phyloP scores from a whole-genome alignment of 2,329 filamentous ascomycete species.

The Monosporascus sp. region DNA sequence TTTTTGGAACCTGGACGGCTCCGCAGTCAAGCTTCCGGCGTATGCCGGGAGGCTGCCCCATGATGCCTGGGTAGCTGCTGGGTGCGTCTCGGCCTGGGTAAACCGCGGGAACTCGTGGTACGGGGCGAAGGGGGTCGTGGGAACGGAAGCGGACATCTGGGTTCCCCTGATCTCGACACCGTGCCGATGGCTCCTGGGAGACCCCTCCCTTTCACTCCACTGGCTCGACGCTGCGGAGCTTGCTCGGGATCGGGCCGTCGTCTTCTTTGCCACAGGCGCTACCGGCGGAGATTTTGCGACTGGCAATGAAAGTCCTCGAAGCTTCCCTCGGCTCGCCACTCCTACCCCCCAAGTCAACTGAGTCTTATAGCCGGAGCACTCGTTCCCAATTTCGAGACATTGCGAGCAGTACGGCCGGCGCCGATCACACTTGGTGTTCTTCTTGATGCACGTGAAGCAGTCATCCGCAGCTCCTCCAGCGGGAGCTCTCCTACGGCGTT shows the following conservation, averaged over 20 bases:
- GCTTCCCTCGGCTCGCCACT: conserved; percentile 90
- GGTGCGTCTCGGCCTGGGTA: conserved; percentile 40
- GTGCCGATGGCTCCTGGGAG: conserved; percentile 28
- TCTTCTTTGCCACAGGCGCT: conserved; percentile 43
- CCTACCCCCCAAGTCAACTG: conserved; percentile 95
- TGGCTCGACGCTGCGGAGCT: conserved; percentile 36
- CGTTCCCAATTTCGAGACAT: conserved; percentile 85
- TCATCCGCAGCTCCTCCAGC: conserved; percentile 87
- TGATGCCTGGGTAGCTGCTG: conserved; percentile 34
- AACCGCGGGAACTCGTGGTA: conserved; percentile 48
- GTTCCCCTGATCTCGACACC: conserved; percentile 32
- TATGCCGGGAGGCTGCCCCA: conserved; percentile 45
- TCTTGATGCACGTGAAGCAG: conserved; percentile 88
- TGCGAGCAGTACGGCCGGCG: conserved; percentile 91
- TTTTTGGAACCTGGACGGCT: conserved; percentile 40
- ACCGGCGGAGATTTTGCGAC: conserved; percentile 58
- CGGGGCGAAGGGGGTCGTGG: conserved; percentile 27
- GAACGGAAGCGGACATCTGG: conserved; percentile 35
- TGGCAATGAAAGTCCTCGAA: conserved; percentile 77
- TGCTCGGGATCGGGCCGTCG: conserved; percentile 38
- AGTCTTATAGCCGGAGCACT: conserved; percentile 95
- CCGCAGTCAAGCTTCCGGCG: conserved; percentile 33
- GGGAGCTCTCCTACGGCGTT: conserved; percentile 83
- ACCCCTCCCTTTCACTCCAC: conserved; percentile 34
- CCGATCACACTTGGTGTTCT: conserved; percentile 80